Base-by-base conservation (phyloP, 805 yeast genomes). In the Kluyveromyces aestuarii region DNA sequence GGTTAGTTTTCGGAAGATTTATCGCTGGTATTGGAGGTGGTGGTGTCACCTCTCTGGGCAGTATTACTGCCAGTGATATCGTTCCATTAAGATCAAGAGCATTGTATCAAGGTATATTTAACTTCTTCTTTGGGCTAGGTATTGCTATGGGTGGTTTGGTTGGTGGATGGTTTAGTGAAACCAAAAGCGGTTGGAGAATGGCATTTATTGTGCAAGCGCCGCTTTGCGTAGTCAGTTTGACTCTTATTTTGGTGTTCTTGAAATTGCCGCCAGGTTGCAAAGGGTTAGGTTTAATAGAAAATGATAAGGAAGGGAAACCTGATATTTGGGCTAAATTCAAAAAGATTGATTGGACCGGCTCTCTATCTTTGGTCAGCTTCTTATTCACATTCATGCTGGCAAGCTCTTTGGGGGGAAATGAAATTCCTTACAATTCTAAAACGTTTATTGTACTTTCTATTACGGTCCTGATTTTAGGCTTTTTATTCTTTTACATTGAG, bases 1-100 rank as follows among this genome's bases (percentile, higher is more conserved):
- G 72, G 47, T 69, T 84, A 53, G 77, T 82, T 8, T 45, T 68
- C 27, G 76, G 84, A 7, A 67, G 89, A 55, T 79, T 85, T 52
- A 70, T 89, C 40, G 79, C 91, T 14, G 97, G 97, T 13, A 75
- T 85, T 46, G 96, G 96, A 11, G 96, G 96, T 16, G 93, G 96
- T 8, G 96, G 96, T 0, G 72, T 88, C 58, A 79, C 86, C 11
- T 72, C 88, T 0, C 68, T 87, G 55, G 75, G 86, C 8, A 79
- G 91, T 1, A 85, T 89, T 48, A 76, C 91, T 1, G 74, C 85
- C 55, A 79, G 87, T 16, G 96, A 89, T 64, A 68, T 88, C 45
- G 82, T 88, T 10, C 84, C 95, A 0, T 71, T 84, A 52, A 73
- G 93, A 48, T 79, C 82, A 40, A 72, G 96, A 50, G 96, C 95